These are phyloP conservation scores for Colletotrichum incanum DNA, from an alignment of 2,329 filamentous ascomycete species.

Conservation along the genomic window DNA sequence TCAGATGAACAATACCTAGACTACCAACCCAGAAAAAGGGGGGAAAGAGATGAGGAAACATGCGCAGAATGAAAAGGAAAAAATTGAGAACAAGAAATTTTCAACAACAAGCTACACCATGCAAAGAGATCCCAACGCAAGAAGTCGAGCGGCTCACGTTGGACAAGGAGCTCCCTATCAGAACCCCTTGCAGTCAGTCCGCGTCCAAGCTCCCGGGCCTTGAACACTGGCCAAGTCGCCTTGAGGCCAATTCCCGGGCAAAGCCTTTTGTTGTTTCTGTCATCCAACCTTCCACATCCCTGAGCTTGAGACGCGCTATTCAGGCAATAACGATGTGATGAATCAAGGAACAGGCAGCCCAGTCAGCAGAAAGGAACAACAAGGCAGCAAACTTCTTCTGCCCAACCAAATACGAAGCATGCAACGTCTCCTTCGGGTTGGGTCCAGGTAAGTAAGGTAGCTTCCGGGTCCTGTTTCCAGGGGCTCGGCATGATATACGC, in stretches of 20 bases:
- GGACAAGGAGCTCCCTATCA: constrained; percentile 10
- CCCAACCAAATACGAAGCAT: not conserved
- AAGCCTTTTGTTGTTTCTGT: constrained; percentile 7
- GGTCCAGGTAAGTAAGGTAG: not conserved
- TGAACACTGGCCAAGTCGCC: not conserved
- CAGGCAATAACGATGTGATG: not conserved
- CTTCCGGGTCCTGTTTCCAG: not conserved
- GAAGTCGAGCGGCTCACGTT: constrained; percentile 6
- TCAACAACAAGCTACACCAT: constrained; percentile 13
- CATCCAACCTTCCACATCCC: not conserved
- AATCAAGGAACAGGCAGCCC: not conserved
- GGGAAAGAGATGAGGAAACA: not conserved
- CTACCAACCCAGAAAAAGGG: not conserved
- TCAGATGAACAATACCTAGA: not conserved
- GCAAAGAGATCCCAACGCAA: not conserved
- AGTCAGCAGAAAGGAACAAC: not conserved
- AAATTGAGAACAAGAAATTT: not conserved
- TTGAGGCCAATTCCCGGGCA: not conserved
- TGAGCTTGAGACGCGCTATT: not conserved
- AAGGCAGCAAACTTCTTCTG: not conserved
- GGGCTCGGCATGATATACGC: not conserved
- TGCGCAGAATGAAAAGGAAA: not conserved
- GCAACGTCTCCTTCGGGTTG: not conserved
- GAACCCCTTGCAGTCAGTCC: not conserved
- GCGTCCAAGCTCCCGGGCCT: constrained; percentile 4